Base-by-base conservation (phyloP, 208 protist species). In the Crithidia expoeki region DNA sequence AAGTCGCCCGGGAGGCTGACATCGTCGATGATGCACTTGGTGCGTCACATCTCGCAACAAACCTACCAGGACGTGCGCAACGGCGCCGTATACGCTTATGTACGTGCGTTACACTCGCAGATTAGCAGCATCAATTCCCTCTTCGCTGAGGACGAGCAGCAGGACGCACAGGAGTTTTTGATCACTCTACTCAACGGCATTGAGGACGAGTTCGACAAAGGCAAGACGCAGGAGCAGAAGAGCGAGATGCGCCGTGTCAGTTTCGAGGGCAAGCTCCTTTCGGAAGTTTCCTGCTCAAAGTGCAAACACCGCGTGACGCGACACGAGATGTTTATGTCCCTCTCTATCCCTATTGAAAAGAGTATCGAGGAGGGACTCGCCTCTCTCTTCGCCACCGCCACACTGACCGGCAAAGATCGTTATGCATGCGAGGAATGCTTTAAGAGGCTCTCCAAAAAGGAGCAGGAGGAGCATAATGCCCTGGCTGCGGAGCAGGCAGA, bases 161-260 rank as follows among this genome's bases (percentile, higher is more conserved):
- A 97, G 57, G 93, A 97, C 68, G 86, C 86, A 34, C 93, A 97
- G 57, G 93, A 97, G 76, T 74, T 95, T n/a, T 79, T 94, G 50
- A 80, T 94, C 19, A 84, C 74, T n/a, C 69, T 97, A 36, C 72
- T 92, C 36, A 95, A 97, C 81, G 84, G 88, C 59, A 70, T 94
- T 12, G 86, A 73, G 7, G 88, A 94, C 61, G 93, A 97, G 68
- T 91, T 94, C 52, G 86, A 96, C 60, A 84, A 83, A 69, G 77
- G 68, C 17, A 88, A 84, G 64, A 84, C 28, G 2, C 79, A 80
- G 6, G 80, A 86, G 64, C 74, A 86, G 42, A 91, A 85, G 68
- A 72, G 80, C 68, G 53, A 60, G 51, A 49, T 30, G 32, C 74
- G 64, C 56, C 79, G 83, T 12, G 55, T 96, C 40, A 85, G 83